phyloP scores from a whole-genome alignment of 2,329 filamentous ascomycete genomes.

The Aspergillus ustus region DNA sequence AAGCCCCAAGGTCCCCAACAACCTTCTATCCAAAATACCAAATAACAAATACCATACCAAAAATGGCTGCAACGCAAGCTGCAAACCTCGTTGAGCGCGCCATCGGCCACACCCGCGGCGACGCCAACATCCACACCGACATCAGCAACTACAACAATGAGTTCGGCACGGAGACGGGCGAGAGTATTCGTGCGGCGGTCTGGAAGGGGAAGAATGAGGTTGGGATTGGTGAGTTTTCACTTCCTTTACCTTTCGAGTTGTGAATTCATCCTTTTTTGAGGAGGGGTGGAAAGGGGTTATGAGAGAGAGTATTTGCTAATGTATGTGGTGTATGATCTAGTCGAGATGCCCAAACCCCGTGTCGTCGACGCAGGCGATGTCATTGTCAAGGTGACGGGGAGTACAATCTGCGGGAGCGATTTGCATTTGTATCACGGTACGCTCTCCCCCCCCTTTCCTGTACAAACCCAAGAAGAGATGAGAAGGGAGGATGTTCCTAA shows the following conservation, averaged over 20 bases:
- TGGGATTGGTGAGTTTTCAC: slow-evolving; percentile 57
- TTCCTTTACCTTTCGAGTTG: neutral
- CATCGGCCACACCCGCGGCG: neutral
- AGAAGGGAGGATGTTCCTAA: neutral
- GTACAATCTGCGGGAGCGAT: slow-evolving; percentile 65
- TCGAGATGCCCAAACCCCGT: slow-evolving; percentile 71
- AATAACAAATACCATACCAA: neutral
- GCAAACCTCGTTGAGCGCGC: slow-evolving; percentile 11
- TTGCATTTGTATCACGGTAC: slow-evolving; percentile 56
- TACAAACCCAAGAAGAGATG: too few relatives aligned
- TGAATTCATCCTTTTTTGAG: neutral
- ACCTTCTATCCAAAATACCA: too few relatives aligned
- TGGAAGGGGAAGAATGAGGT: slow-evolving; percentile 86
- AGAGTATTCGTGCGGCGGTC: slow-evolving; percentile 77
- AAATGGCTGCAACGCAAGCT: slow-evolving; percentile 12
- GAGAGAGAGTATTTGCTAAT: neutral
- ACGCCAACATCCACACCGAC: slow-evolving; percentile 5
- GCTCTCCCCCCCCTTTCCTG: too few relatives aligned
- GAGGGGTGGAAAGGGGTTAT: neutral
- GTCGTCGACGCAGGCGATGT: slow-evolving; percentile 76
- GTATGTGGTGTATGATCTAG: slow-evolving; percentile 32
- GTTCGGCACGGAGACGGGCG: slow-evolving; percentile 55
- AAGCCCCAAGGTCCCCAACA: neutral
- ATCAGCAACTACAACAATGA: slow-evolving; percentile 27
- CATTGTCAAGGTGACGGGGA: slow-evolving; percentile 76